Evolutionary conservation across 331 rosid species (phyloP).

Genomic region (Acacia concinna): DNA sequence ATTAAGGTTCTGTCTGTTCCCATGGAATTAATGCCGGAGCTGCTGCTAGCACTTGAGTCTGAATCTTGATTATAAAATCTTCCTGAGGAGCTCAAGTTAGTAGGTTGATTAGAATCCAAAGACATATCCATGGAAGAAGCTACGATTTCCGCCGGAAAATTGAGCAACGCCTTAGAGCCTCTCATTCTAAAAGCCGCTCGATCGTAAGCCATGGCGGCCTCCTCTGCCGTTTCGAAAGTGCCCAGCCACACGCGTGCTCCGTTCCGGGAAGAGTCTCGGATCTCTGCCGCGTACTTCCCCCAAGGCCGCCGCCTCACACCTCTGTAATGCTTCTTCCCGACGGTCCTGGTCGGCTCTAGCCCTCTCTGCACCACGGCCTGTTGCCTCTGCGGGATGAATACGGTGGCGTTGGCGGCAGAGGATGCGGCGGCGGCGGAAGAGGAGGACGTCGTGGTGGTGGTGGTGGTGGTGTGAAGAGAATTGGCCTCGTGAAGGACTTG

Average conservation of each 20-base stretch:
- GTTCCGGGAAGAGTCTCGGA: constrained; percentile 68
- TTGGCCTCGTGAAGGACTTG: constrained; percentile 67
- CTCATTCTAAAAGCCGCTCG: constrained; percentile 84
- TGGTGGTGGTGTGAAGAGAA: constrained; percentile 15
- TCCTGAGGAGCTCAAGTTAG: neutral
- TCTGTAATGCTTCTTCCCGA: constrained; percentile 73
- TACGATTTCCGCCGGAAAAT: constrained; percentile 65
- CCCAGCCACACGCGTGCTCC: constrained; percentile 91
- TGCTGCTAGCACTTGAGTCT: constrained; percentile 37
- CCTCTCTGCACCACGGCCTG: constrained; percentile 22
- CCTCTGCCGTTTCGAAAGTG: constrained; percentile 83
- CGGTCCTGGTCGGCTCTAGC: constrained; percentile 36
- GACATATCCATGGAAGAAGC: constrained; percentile 38
- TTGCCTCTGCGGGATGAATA: constrained; percentile 35
- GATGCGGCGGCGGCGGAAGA: neutral
- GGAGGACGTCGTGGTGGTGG: neutral
- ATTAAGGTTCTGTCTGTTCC: constrained; percentile 5
- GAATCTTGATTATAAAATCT: constrained; percentile 22
- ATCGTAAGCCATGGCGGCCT: constrained; percentile 92
- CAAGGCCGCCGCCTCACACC: constrained; percentile 88
- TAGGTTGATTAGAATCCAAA: neutral
- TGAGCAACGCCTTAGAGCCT: constrained; percentile 76
- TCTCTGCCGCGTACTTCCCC: constrained; percentile 96
- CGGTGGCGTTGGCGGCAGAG: neutral
- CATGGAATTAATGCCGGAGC: constrained; percentile 24